Base-by-base conservation (phyloP, 768 basidiomycete species). In the Leccinum obscurum region DNA sequence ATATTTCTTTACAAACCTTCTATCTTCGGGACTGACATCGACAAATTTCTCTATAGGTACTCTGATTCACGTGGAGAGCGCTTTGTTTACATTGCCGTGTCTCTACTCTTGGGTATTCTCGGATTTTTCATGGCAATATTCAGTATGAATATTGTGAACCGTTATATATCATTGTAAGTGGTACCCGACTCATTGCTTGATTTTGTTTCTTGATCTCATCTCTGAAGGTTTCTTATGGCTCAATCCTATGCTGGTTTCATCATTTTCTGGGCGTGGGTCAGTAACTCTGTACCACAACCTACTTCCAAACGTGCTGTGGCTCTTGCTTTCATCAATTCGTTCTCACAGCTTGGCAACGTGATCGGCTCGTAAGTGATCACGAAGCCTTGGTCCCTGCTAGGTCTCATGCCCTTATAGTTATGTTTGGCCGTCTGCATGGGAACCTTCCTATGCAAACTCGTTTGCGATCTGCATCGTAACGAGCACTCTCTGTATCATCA, bases 241-340 rank as follows among this genome's bases (percentile, higher is more conserved):
- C 85, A 87, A 65, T 84, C 85, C 1, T 90, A 89, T 65, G 79
- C 87, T 1, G 90, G 83, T 5, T 90, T 88, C 73, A 83, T 92
- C 62, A 80, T 82, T 57, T 86, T 89, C 32, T 71, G 76, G 70
- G 75, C 81, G 6, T 82, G 81, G 84, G 76, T 82, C 55, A 80
- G 79, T 54, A 83, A 80, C 62, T 79, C 80, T 15, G 78, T 96
- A 75, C 85, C 92, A 28, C 84, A 85, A n/a, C 87, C 93, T 26
- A 81, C 92, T 5, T 85, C 88, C n/a, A 95, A 95, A 74, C 86
- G 93, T 5, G 90, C 93, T 3, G 88, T 94, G n/a, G 88, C 88
- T 13, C 79, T 96, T 52, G 93, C 92, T 2, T 75, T 91, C 61
- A 84, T 94, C 67, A 93, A 95, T 72, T 84, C 87, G 46, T 85